phyloP scores from a whole-genome alignment of 345 rosid genomes.

The Limnanthes douglasii region DNA sequence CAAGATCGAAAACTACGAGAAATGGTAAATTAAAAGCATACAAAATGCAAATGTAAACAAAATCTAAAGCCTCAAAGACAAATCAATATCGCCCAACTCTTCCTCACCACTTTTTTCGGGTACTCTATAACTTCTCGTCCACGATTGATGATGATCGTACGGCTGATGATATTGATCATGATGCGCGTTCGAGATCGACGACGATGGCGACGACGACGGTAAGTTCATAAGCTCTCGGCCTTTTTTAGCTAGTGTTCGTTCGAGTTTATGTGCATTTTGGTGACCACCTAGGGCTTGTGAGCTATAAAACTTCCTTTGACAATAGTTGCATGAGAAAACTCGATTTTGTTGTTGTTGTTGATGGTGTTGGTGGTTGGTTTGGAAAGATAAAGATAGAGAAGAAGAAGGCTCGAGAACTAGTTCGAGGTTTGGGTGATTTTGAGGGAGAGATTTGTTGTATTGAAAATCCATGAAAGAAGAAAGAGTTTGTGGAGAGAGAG shows the following conservation, averaged over 20 bases:
- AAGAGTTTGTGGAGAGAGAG: not conserved
- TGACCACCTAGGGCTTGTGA: constrained; percentile 99
- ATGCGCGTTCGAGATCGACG: constrained; percentile 5
- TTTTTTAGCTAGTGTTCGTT: constrained; percentile 84
- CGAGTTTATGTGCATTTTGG: constrained; percentile 96
- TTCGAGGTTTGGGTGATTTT: constrained; percentile 38
- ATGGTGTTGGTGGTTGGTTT: constrained; percentile 23
- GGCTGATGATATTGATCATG: constrained; percentile 6
- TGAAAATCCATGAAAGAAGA: constrained; percentile 39
- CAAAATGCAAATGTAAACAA: constrained; percentile 2
- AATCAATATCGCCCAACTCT: constrained; percentile 56
- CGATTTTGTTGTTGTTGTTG: constrained; percentile 36
- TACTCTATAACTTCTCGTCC: constrained; percentile 14
- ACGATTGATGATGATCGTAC: too few relatives aligned
- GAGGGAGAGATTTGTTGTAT: constrained; percentile 54
- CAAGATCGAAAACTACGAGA: too few relatives aligned
- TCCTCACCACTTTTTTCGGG: constrained; percentile 33
- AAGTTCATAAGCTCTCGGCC: constrained; percentile 33
- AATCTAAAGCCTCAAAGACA: constrained; percentile 62
- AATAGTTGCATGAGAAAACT: constrained; percentile 82
- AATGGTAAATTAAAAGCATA: too few relatives aligned
- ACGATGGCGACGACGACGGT: constrained; percentile 9
- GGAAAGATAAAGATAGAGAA: constrained; percentile 30
- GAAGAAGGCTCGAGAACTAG: constrained; percentile 45
- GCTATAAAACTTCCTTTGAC: constrained; percentile 84